These are phyloP conservation scores for Plasmopara halstedii DNA, from an alignment of 352 stramenopile species.

Conservation along the genomic window DNA sequence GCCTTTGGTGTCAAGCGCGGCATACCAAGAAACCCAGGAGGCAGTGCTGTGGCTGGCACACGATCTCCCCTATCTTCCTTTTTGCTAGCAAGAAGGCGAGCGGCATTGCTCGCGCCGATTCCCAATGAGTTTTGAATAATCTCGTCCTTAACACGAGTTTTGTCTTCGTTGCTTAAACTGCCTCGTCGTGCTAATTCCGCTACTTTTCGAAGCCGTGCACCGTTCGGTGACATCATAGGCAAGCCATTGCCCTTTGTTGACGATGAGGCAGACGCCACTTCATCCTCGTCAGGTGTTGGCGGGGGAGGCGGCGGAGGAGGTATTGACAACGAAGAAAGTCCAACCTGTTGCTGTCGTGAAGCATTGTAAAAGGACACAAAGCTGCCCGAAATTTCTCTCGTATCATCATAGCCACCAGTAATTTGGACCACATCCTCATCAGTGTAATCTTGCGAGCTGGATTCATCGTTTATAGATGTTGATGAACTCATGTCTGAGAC, in stretches of 20 bases:
- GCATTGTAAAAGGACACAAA: conserved; percentile 81
- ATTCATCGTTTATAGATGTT: conserved; percentile 49
- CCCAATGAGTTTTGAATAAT: conserved; percentile 84
- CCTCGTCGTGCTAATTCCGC: conserved; percentile 69
- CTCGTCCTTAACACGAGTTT: conserved; percentile 78
- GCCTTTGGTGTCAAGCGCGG: conserved; percentile 46
- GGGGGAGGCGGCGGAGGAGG: conserved; percentile 54
- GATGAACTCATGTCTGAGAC: conserved; percentile 39
- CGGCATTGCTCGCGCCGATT: conserved; percentile 53
- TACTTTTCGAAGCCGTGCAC: conserved; percentile 64
- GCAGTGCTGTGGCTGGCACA: conserved; percentile 20
- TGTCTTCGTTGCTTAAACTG: conserved; percentile 75
- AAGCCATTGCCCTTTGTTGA: conserved; percentile 41
- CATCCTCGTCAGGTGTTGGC: conserved; percentile 60
- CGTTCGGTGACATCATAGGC: conserved; percentile 82
- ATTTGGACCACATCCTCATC: conserved; percentile 60
- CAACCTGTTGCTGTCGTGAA: conserved; percentile 25
- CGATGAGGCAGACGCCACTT: conserved; percentile 49
- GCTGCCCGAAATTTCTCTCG: conserved; percentile 48
- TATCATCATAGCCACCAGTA: conserved; percentile 54
- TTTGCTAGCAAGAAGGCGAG: conserved; percentile 51
- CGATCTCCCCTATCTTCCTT: conserved; percentile 34
- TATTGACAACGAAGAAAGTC: conserved; percentile 47
- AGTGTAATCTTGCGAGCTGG: conserved; percentile 52
- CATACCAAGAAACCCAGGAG: conserved; percentile 42